These are phyloP conservation scores for Cercospora janseana DNA, from an alignment of 2,329 filamentous ascomycete genomes.

Conservation along the genomic window DNA sequence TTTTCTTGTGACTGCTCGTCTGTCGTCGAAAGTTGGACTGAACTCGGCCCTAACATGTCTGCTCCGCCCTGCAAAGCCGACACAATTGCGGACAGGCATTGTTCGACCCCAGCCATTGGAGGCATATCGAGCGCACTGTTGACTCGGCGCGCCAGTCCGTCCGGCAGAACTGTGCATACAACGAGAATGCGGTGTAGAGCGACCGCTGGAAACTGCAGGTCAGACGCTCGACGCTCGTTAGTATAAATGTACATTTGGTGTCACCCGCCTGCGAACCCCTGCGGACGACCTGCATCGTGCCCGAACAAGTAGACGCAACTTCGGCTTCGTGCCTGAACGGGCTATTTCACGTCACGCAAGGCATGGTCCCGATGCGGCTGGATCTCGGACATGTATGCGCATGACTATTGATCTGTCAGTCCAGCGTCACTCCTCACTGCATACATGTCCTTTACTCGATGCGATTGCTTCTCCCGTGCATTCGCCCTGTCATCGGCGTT, in stretches of 20 bases:
- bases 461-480: too few species aligned
- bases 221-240: neutral
- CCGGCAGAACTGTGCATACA: neutral
- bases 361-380: neutral
- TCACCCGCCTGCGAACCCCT: constrained; percentile 3
- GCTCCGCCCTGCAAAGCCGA: constrained; percentile 45
- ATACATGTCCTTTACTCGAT: too few species aligned
- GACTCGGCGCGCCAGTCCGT: neutral
- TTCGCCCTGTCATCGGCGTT: too few species aligned
- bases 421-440: neutral
- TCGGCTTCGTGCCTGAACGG: neutral
- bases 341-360: neutral
- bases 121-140: neutral
- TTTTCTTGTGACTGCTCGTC: constrained; percentile 39
- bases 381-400: neutral
- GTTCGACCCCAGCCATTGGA: constrained; percentile 34
- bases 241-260: neutral
- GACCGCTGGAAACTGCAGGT: neutral
- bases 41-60: constrained; percentile 40
- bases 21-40: too few species aligned
- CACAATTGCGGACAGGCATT: constrained; percentile 44
- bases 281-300: neutral
- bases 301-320: neutral
- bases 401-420: neutral
- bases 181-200: neutral